Base-by-base conservation (phyloP, 2,329 filamentous ascomycete genomes). In the Stemphylium lycopersici region DNA sequence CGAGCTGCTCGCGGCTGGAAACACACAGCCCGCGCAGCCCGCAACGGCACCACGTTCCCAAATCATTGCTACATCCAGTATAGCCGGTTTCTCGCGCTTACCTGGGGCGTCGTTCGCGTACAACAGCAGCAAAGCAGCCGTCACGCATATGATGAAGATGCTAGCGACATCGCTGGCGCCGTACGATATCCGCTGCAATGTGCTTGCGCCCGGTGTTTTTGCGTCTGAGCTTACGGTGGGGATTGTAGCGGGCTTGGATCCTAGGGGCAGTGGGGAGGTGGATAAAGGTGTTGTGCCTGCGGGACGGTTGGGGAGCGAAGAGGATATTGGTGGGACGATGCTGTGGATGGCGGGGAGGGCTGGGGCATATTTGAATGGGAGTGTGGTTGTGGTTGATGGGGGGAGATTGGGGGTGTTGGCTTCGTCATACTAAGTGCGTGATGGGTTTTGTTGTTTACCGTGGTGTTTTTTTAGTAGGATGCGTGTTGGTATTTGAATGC, bases 361-460 rank as follows among this genome's bases (percentile, higher is more conserved):
- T 2, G 88, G 88, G 0, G 84, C 83, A 3, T 90, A 88, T 69
- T 77, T 84, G 62, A 90, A 89, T 70, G 88, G 87, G 2, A 82
- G 81, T 55, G 80, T 86, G 13, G 74, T 89, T 41, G 73, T 89
- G 6, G 78, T 84, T 0, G 88, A 90, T 68, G 87, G 87, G 43
- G 87, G 87, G 1, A 78, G 86, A 52, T 67, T 90, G 43, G 78
- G 78, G 24, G 80, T 77, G 13, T 78, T 87, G 58, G 84, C 85
- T 24, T 79, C 81, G 12, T 80, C 80, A 3, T 86, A 83, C 65
- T 87, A n/a, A n/a, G n/a, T n/a, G n/a, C n/a, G n/a, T n/a, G n/a
- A n/a, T n/a, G n/a, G n/a, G n/a, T n/a, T n/a, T n/a, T n/a, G n/a
- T n/a, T n/a, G n/a, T n/a, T n/a, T n/a, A n/a, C n/a, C n/a, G n/a